Percentiles rank a stretch among this genome's conserved stretches.
Evolutionary conservation across 2,329 filamentous ascomycete species (phyloP).

Genomic region (Fusarium paranaense): DNA sequence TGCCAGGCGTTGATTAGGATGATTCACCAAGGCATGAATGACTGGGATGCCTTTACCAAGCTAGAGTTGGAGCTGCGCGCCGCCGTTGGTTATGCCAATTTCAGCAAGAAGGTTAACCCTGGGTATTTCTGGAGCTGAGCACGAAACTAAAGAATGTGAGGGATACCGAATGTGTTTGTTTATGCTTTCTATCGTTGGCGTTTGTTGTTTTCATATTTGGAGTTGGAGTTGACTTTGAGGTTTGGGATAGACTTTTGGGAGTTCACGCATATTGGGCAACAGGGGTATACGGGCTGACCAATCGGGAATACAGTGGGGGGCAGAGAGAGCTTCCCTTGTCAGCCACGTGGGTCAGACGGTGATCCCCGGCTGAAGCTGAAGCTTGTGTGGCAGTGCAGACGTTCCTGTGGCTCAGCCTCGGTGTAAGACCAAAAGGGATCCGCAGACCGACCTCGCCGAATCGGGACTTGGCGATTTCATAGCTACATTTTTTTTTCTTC

Average conservation of each 20-base stretch:
- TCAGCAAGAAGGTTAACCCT: background rate
- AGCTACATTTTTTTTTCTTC: constrained; percentile 10
- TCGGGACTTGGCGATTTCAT: constrained; percentile 24
- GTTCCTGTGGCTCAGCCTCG: constrained; percentile 16
- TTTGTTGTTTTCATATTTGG: background rate
- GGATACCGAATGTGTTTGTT: background rate
- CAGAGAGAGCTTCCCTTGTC: constrained; percentile 1
- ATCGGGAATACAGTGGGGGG: constrained; percentile 37
- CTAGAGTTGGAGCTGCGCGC: background rate
- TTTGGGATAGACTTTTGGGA: constrained; percentile 2
- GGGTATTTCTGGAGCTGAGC: background rate
- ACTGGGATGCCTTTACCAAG: background rate
- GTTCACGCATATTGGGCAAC: background rate
- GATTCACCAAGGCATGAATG: background rate
- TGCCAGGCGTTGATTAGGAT: background rate
- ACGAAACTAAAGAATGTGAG: background rate
- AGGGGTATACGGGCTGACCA: constrained; percentile 28
- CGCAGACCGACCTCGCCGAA: constrained; percentile 18
- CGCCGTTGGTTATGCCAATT: background rate
- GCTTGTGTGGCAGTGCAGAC: constrained; percentile 18
- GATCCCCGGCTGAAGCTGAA: constrained; percentile 12
- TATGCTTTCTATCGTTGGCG: background rate
- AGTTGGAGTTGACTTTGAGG: background rate
- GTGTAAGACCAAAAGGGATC: background rate
- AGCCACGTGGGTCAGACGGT: constrained; percentile 33